These are phyloP conservation scores for Aspergillus hancockii DNA, from an alignment of 495 filamentous ascomycete species.

Conservation along the genomic window DNA sequence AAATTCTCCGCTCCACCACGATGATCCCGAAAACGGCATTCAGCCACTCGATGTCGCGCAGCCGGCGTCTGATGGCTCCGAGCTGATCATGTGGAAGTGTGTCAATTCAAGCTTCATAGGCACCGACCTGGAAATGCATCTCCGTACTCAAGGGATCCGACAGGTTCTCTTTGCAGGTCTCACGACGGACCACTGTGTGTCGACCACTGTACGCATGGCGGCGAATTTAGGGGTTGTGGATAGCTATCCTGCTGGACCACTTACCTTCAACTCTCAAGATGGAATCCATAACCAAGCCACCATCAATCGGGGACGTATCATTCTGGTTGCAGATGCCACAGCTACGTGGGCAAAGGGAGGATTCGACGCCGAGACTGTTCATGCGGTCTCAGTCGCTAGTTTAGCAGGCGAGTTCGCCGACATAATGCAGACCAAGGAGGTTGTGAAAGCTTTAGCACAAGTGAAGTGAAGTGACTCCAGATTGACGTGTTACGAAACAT, in stretches of 20 bases:
- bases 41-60: constrained; percentile 39
- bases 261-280: constrained; percentile 11
- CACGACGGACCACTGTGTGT: constrained; percentile 54
- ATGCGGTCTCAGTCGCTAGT: constrained; percentile 47
- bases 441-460: constrained; percentile 29
- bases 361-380: constrained; percentile 49
- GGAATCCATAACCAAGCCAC: constrained; percentile 9
- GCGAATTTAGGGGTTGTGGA: constrained; percentile 48
- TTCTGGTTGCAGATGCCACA: constrained; percentile 50
- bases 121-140: constrained; percentile 40
- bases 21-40: constrained; percentile 29
- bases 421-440: constrained; percentile 39
- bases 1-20: constrained; percentile 33
- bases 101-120: constrained; percentile 54
- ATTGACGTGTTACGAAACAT: not conserved
- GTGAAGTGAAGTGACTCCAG: not conserved
- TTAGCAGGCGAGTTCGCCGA: constrained; percentile 51
- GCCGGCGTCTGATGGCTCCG: constrained; percentile 41
- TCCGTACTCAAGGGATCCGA: constrained; percentile 35
- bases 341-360: constrained; percentile 47
- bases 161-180: constrained; percentile 46
- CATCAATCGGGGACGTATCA: constrained; percentile 41
- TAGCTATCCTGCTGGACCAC: constrained; percentile 27
- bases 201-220: constrained; percentile 52
- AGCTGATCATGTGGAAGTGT: constrained; percentile 45